Conservation (phyloP, 2,329 filamentous ascomycete species). For the Ceratocystis papillata region DNA sequence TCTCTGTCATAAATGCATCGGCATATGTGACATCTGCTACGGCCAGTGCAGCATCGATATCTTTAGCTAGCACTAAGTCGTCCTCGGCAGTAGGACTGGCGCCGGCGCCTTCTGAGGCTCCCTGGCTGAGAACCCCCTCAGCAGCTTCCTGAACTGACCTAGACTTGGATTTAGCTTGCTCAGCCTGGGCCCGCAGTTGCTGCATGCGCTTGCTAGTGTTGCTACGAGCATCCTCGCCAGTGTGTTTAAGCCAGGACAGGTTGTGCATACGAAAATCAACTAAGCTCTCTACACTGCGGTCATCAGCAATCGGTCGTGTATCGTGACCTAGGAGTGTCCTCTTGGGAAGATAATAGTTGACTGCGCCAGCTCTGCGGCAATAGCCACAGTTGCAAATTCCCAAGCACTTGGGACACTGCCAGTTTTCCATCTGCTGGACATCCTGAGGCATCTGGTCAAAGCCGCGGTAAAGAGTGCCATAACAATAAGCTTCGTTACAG, state of each 20-base stretch:
- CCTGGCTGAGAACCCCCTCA: conserved; percentile 26
- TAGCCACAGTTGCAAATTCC: conserved; percentile 77
- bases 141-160: conserved; percentile 33
- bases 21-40: neutral
- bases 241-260: conserved; percentile 62
- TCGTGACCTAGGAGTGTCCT: conserved; percentile 83
- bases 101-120: neutral
- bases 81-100: neutral
- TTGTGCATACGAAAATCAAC: conserved; percentile 90
- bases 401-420: conserved; percentile 80
- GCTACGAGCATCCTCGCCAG: conserved; percentile 47
- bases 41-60: neutral
- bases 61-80: neutral
- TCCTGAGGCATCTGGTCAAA: conserved; percentile 82
- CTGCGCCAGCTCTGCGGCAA: conserved; percentile 58
- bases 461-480: conserved; percentile 80
- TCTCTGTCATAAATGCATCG: conserved; percentile 6
- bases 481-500: conserved; percentile 75
- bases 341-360: conserved; percentile 72
- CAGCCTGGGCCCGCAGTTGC: conserved; percentile 44
- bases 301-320: conserved; percentile 79
- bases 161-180: conserved; percentile 42
- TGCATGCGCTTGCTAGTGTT: conserved; percentile 49
- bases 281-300: conserved; percentile 76
- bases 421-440: conserved; percentile 67